Conservation (phyloP, 768 basidiomycete species). For the Cytidiella melzeri region DNA sequence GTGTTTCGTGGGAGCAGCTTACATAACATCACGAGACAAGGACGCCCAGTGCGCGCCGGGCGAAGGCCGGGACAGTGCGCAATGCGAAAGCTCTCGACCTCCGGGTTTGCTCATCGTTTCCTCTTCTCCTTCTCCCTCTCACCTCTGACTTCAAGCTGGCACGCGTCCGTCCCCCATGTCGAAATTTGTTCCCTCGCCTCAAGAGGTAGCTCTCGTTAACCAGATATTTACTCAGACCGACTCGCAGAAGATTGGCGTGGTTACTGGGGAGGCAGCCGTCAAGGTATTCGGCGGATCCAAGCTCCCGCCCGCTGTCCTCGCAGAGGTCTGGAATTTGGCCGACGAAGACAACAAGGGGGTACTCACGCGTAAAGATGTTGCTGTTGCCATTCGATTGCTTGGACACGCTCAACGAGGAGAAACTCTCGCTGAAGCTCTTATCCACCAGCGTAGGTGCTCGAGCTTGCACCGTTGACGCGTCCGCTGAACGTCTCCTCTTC, state of each 20-base stretch:
- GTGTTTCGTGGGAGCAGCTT: slow-evolving; percentile 9
- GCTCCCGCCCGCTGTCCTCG: slow-evolving; percentile 69
- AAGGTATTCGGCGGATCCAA: slow-evolving; percentile 80
- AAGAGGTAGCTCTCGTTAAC: slow-evolving; percentile 55
- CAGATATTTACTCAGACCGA: slow-evolving; percentile 72
- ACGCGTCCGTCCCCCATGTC: slow-evolving; percentile 30
- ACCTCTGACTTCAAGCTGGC: slow-evolving; percentile 7
- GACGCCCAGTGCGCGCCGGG: not conserved
- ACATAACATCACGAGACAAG: not conserved
- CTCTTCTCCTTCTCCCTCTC: slow-evolving; percentile 1
- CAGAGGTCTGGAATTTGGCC: slow-evolving; percentile 90
- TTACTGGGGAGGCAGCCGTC: slow-evolving; percentile 90
- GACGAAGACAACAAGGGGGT: slow-evolving; percentile 94
- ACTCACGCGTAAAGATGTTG: slow-evolving; percentile 82
- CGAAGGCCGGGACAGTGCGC: not conserved
- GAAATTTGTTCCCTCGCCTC: slow-evolving; percentile 39
- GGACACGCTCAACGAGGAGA: slow-evolving; percentile 90
- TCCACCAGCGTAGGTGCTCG: slow-evolving; percentile 54
- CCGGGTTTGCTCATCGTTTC: slow-evolving; percentile 2
- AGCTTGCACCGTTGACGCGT: slow-evolving; percentile 4
- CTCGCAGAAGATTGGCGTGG: slow-evolving; percentile 71
- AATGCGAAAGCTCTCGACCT: not conserved
- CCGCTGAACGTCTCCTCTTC: slow-evolving; percentile 8
- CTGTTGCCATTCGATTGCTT: slow-evolving; percentile 84
- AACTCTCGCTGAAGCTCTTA: slow-evolving; percentile 51